Base-by-base conservation (phyloP, 805 yeast genomes). In the Spathaspora passalidarum region DNA sequence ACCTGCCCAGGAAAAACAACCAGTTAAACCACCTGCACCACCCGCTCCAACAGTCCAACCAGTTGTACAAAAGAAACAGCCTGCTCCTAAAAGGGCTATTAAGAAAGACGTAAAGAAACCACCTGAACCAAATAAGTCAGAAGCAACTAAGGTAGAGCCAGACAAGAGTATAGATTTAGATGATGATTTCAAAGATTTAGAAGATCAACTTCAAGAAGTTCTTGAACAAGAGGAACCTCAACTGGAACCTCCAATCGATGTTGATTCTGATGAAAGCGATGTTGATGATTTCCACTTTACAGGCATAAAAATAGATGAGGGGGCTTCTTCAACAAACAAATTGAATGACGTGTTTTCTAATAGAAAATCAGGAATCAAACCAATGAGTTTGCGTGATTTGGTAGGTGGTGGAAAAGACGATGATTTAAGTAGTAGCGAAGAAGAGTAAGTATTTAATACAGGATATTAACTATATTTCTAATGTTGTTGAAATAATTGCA, bases 141-240 rank as follows among this genome's bases (percentile, higher is more conserved):
- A 26, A 10, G 13, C 32, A 10, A 26, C n/a, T 14, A 32, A 18
- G 21, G 32, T 44, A 29, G 43, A 43, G 32, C 18, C 26, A 13
- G 45, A 38, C 19, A 40, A 38, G 10, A 44, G 41, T 37, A 21
- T 36, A n/a, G 70, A 62, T 16, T 51, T 59, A 49, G 69, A 61
- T 22, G 75, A 72, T 53, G 76, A 71, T 22, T 72, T 72, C 47
- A 66, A 66, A 35, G 76, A 71, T 50, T 60, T 72, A 38, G 77
- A 72, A 43, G 69, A 69, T 46, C 72, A 72, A 47, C 53, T 72
- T 32, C 64, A 69, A 44, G 74, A 72, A 49, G 75, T 69, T 5
- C 53, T 72, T 34, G 74, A 61, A 26, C 64, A 61, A 17, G 56
- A 58, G 11, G 39, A n/a, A 18, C 34, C 35, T 3, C 17, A 21